phyloP scores from a whole-genome alignment of 164 flowering plant genomes.

The Vitis labrusca region DNA sequence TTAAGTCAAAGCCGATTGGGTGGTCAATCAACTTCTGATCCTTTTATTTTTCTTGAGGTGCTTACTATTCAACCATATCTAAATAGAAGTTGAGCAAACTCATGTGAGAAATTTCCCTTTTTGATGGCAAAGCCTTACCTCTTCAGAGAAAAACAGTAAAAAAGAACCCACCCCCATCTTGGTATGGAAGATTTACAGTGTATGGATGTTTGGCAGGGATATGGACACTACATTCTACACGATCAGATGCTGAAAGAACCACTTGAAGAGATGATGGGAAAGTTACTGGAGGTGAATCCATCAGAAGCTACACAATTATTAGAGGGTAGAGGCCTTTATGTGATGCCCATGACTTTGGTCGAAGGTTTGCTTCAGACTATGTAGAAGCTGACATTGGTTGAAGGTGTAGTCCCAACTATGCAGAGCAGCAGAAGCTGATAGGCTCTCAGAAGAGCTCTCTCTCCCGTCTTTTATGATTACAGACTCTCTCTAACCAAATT shows the following conservation, averaged over 20 bases:
- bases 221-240: constrained; percentile 41
- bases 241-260: constrained; percentile 41
- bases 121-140: too few relatives aligned
- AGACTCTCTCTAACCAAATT: too few relatives aligned
- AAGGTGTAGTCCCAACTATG: not conserved
- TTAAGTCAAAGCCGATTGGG: constrained; percentile 49
- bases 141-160: too few relatives aligned
- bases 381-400: not conserved
- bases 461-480: too few relatives aligned
- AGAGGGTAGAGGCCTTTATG: constrained; percentile 55
- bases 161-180: too few relatives aligned
- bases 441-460: too few relatives aligned
- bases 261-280: constrained; percentile 58
- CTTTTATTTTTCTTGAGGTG: constrained; percentile 53
- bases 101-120: not conserved
- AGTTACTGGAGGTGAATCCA: constrained; percentile 45
- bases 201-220: constrained; percentile 41
- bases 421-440: not conserved
- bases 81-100: not conserved
- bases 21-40: constrained; percentile 37
- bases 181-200: not conserved
- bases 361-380: constrained; percentile 5
- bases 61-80: not conserved
- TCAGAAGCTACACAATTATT: constrained; percentile 38
- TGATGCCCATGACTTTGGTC: constrained; percentile 40